Evolutionary conservation across 371 early-diverging fungal species (phyloP), one percentile per base, ranked within the genome.

Genomic region (Apophysomyces trapeziformis): DNA sequence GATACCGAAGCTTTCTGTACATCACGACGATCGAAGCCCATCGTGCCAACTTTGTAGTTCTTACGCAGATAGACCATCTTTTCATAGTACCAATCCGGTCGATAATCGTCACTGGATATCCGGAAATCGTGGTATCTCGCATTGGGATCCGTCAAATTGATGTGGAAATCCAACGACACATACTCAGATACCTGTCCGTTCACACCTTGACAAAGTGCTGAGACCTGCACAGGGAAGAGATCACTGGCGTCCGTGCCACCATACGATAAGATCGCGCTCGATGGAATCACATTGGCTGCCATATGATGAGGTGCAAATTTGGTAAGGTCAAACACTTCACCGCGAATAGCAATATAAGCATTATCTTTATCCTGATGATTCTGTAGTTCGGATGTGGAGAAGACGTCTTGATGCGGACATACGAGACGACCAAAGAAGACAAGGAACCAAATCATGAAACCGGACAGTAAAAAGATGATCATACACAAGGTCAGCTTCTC

Each of bases 401-500:
- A 87, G 11, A 90, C 87, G 46, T 90, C 82, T 65, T 87, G 85
- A 58, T 83, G 82, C 12, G 95, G 95, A 78, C 97, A 97, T 37
- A 97, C 82, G 61, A 95, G 70, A 59, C 84, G 71, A 8, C 95
- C 94, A 44, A 96, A 84, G 39, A 91, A 89, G 2, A 93, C 89
- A 63, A 98, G 92, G 74, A 93, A 95, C 82, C 96, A 94, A 35
- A 97, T 85, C 47, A 95, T 87, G 64, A 88, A 74, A 14, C 82
- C 84, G 61, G 92, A 93, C 76, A 93, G 68, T 41, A 94, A 74
- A 37, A 91, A 75, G 67, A 98, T 96, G 45, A 98, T 68, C 65
- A 92, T 76, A 68, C 95, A 95, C 35, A 98, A 84, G 0, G 96
- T 88, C 4, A 97, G 83, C 82, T 98, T 96, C 76, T 98, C 98